Base-by-base conservation (phyloP, 495 filamentous ascomycete species). In the Podospora pseudoanserina region DNA sequence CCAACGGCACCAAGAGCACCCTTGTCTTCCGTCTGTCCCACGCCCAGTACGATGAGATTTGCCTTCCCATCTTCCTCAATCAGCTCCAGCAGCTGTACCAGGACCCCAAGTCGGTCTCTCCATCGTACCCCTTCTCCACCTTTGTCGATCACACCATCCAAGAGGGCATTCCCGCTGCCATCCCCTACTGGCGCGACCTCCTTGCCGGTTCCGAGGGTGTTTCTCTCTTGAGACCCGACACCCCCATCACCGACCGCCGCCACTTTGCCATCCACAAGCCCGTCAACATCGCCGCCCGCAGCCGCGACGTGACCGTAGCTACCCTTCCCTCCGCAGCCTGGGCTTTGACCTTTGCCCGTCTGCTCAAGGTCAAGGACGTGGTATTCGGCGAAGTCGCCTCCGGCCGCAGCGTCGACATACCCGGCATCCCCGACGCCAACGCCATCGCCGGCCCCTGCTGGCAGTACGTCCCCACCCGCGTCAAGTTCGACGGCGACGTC, bases 31-130 rank as follows among this genome's bases (percentile, higher is more conserved):
- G 89, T 4, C 81, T 92, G 5, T 91, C 89, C 0, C 90, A 93
- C 74, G 88, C 90, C 0, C 90, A 92, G 65, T 93, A 90, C 71
- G 90, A 92, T 70, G 90, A 88, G 49, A 83, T 91, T 1, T 91
- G 85, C 71, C 81, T 93, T 5, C 84, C 89, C 0, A 81, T 81
- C 39, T 84, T 92, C 19, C 82, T 91, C 64, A 82, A 55, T 44
- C 77, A 83, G 67, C 75, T 83, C 6, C 74, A 77, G 2, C 67
- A 71, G 3, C 63, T 83, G 0, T 83, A 82, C 63, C 63, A 76
- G 11, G 77, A 71, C 49, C 56, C 20, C 9, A 0, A n/a, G 0
- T 15, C 67, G 11, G 65, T 72, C 0, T 30, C 65, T 0, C 71
- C 79, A 4, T 85, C 87, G 13, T 80, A 87, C 30, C 84, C 88